Base-by-base conservation (phyloP, 1,284 basidiomycete species). In the Cutaneotrichosporon sp. region DNA sequence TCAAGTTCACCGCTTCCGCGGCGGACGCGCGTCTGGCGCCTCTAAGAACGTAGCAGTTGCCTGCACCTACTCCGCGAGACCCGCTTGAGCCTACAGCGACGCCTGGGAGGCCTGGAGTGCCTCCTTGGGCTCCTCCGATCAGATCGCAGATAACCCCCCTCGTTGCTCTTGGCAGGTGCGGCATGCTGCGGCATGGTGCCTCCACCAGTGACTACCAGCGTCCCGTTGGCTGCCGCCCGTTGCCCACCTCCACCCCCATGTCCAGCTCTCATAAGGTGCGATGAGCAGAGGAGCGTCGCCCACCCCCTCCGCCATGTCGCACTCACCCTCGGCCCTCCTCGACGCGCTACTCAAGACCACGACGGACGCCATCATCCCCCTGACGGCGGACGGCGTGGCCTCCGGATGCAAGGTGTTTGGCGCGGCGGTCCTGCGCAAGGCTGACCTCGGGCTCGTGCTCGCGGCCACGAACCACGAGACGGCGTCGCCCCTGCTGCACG, bases 331-430 rank as follows among this genome's bases (percentile, higher is more conserved):
- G 18, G n/a, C 18, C 51, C 64, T 72, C 2, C 66, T 72, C 46
- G 54, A 64, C 11, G 62, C 63, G 18, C 64, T 72, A 51, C 54
- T 72, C 16, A 25, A 18, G 9, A 69, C 66, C 6, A 68, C 65
- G 3, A 55, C 54, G 13, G 59, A 67, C 34, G 43, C 58, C 3
- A 70, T 72, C 60, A 65, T 72, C 49, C 71, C 71, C 6, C 60
- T 67, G 10, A 72, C 71, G 1, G 60, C 63, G 3, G 42, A 60
- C 11, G 67, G 63, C 29, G 42, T n/a, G n/a, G n/a, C n/a, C n/a
- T n/a, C n/a, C 13, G 71, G 71, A 13, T 68, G 64, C 52, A 72
- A 72, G 54, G 65, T 72, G 4, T 72, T 72, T 54, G 71, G 71
- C 16, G 69, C 71, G 33, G 71, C 71, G n/a, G 70, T 72, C 24